A percentile compares a stretch with the other conserved stretches of the same genome.
Conservation (phyloP, 257 asterid genomes). For the Ilex aquifolium region DNA sequence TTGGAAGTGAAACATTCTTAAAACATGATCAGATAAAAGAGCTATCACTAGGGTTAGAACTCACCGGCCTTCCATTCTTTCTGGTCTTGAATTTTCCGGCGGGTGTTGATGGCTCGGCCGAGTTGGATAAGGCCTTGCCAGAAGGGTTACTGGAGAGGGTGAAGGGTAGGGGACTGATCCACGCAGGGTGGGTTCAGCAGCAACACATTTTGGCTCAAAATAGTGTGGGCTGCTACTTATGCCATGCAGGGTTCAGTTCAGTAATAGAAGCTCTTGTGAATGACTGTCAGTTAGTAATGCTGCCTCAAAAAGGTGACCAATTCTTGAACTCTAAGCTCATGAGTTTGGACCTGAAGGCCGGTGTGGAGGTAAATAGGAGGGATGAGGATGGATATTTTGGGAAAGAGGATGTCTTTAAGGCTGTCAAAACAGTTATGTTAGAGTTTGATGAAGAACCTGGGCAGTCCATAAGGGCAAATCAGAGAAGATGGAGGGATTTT, state of each 20-base stretch:
- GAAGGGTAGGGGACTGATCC: conserved; percentile 28
- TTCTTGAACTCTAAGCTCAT: conserved; percentile 36
- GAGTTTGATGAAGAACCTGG: conserved; percentile 20
- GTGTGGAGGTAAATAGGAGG: conserved; percentile 47
- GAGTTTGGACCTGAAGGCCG: conserved; percentile 35
- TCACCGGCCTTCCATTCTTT: conserved; percentile 39
- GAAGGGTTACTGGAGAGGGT: conserved; percentile 36
- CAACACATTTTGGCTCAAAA: conserved; percentile 40
- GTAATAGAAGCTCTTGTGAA: conserved; percentile 41
- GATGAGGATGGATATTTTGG: conserved; percentile 50
- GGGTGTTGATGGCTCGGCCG: conserved; percentile 9
- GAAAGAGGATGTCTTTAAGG: conserved; percentile 31
- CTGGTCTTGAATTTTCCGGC: conserved; percentile 43
- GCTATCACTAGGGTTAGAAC: conserved; percentile 39
- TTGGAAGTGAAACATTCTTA: conserved; percentile 60
- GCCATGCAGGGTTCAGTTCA: conserved; percentile 56
- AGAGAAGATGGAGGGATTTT: conserved; percentile 39
- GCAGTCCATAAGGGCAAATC: conserved; percentile 23
- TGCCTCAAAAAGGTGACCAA: conserved; percentile 44
- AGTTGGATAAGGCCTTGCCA: conserved; percentile 33
- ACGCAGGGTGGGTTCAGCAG: conserved; percentile 60
- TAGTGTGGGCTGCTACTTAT: conserved; percentile 39
- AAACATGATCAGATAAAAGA: conserved; percentile 31
- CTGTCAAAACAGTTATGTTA: conserved; percentile 26
- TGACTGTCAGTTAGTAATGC: conserved; percentile 47